Percentiles rank a stretch among this genome's conserved stretches.
These are phyloP conservation scores for Wickerhamomyces strasburgensis DNA, from an alignment of 805 yeast species.

Conservation along the genomic window DNA sequence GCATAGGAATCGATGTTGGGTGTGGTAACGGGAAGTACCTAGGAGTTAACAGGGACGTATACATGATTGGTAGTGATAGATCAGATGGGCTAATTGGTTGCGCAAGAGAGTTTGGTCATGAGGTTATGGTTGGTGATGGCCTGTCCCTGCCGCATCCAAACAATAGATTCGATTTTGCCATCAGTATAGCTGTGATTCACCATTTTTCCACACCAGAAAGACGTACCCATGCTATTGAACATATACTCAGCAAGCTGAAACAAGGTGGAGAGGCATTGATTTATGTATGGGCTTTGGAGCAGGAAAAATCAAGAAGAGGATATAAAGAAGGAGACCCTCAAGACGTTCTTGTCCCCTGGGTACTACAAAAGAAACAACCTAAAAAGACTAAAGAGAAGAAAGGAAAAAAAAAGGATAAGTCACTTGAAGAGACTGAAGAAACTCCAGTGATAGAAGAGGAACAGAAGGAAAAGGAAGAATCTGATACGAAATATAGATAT, in stretches of 20 bases:
- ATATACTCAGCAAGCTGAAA: slow-evolving; percentile 56
- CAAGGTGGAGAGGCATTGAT: slow-evolving; percentile 67
- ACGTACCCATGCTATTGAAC: slow-evolving; percentile 67
- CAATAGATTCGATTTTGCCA: slow-evolving; percentile 65
- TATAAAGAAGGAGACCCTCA: slow-evolving; percentile 89
- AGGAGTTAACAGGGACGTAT: slow-evolving; percentile 61
- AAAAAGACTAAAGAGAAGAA: slow-evolving; percentile 28
- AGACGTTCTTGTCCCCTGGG: slow-evolving; percentile 97
- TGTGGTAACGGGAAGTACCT: slow-evolving; percentile 97
- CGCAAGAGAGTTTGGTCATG: slow-evolving; percentile 46
- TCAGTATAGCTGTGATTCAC: slow-evolving; percentile 92
- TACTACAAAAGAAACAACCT: slow-evolving; percentile 47
- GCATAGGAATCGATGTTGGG: slow-evolving; percentile 88
- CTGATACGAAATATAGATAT: slow-evolving; percentile 68
- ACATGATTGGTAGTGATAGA: slow-evolving; percentile 67
- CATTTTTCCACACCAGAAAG: slow-evolving; percentile 87
- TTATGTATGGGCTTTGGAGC: slow-evolving; percentile 97
- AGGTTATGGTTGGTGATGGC: slow-evolving; percentile 79
- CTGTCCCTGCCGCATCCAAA: slow-evolving; percentile 53
- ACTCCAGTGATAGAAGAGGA: slow-evolving; percentile 16
- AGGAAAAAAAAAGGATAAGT: slow-evolving; percentile 23
- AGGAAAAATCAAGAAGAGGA: slow-evolving; percentile 81
- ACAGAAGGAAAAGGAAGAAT: slow-evolving; percentile 24
- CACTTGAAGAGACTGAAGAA: slow-evolving; percentile 23
- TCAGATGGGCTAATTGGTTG: slow-evolving; percentile 66